These are phyloP conservation scores for Uncinocarpus reesii DNA, from an alignment of 2,329 filamentous ascomycete species.

Conservation along the genomic window DNA sequence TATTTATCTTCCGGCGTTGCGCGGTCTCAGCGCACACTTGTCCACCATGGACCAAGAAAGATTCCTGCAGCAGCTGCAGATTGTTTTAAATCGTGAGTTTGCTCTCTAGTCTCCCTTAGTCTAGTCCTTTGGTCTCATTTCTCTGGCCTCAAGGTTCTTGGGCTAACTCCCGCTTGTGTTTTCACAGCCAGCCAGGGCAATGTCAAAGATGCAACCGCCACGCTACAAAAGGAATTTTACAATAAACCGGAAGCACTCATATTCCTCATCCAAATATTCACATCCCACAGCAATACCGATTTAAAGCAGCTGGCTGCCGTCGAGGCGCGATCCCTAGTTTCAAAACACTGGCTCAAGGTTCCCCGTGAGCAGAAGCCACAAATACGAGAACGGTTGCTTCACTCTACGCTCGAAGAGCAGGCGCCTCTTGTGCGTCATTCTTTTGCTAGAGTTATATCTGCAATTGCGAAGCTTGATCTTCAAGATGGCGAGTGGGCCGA, in stretches of 20 bases:
- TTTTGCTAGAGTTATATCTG: constrained; percentile 74
- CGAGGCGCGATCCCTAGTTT: constrained; percentile 71
- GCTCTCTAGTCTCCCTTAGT: neutral
- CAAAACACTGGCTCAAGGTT: constrained; percentile 75
- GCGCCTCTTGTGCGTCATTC: constrained; percentile 71
- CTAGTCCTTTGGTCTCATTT: too few species aligned
- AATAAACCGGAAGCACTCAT: constrained; percentile 72
- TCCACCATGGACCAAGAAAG: constrained; percentile 64
- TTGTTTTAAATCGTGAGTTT: constrained; percentile 72
- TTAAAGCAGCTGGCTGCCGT: constrained; percentile 86
- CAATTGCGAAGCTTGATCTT: constrained; percentile 76
- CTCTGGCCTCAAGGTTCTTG: too few species aligned
- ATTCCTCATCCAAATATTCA: constrained; percentile 77
- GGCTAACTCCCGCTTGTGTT: too few species aligned
- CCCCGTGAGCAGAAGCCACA: constrained; percentile 64
- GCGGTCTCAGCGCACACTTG: constrained; percentile 5
- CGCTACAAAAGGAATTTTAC: constrained; percentile 91
- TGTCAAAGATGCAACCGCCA: constrained; percentile 80
- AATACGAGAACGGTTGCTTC: constrained; percentile 71
- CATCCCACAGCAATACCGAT: constrained; percentile 59
- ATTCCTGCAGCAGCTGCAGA: constrained; percentile 77
- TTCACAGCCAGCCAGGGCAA: constrained; percentile 69
- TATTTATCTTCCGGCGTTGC: constrained; percentile 17
- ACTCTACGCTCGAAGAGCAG: constrained; percentile 71
- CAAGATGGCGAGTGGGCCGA: constrained; percentile 77